These are phyloP conservation scores for Chrysoporthe austroafricana DNA, from an alignment of 2,329 filamentous ascomycete genomes.

Conservation along the genomic window DNA sequence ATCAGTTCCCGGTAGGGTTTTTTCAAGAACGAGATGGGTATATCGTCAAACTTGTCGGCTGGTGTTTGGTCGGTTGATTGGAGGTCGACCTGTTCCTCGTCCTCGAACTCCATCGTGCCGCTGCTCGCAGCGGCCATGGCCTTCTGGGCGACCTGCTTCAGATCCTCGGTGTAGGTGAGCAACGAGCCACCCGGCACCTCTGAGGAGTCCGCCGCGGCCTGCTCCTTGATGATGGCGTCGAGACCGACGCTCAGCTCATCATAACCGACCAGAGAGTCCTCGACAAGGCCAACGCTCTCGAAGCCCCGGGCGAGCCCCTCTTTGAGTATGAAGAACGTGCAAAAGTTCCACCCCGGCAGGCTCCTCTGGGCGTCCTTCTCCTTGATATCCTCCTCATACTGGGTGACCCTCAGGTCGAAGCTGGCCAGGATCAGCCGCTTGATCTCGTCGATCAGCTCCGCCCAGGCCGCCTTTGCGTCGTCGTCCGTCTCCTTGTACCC, in stretches of 20 bases:
- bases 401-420: constrained; percentile 86
- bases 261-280: constrained; percentile 92
- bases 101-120: constrained; percentile 37
- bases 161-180: constrained; percentile 72
- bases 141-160: constrained; percentile 62
- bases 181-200: constrained; percentile 74
- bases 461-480: constrained; percentile 82
- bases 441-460: constrained; percentile 81
- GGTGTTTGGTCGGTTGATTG: constrained; percentile 39
- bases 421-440: constrained; percentile 86
- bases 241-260: constrained; percentile 90
- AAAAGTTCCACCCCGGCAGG: constrained; percentile 97
- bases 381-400: constrained; percentile 97
- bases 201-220: constrained; percentile 60
- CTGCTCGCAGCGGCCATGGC: constrained; percentile 46
- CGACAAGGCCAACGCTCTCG: constrained; percentile 92
- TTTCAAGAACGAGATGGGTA: constrained; percentile 64
- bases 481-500: constrained; percentile 72
- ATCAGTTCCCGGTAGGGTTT: constrained; percentile 93
- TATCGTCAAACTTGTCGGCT: constrained; percentile 54
- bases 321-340: constrained; percentile 97
- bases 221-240: constrained; percentile 79
- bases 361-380: constrained; percentile 87
- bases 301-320: constrained; percentile 93
- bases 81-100: constrained; percentile 40